These are phyloP conservation scores for Smithsoniella earleae DNA, from an alignment of 163 green algal species.

Conservation along the genomic window DNA sequence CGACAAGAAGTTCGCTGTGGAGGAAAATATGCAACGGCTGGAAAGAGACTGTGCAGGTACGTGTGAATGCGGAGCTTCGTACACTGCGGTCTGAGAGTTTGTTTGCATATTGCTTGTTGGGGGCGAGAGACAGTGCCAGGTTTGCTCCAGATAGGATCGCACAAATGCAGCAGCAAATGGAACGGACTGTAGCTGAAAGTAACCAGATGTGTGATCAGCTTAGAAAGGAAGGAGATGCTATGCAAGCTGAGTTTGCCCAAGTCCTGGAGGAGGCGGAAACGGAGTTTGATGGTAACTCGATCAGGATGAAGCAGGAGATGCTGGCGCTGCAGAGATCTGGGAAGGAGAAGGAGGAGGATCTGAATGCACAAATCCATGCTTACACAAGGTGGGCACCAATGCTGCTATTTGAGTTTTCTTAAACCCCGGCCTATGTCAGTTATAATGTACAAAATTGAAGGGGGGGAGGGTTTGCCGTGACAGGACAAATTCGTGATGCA, in stretches of 20 bases:
- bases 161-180: slow-evolving; percentile 3
- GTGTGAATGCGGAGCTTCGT: no score
- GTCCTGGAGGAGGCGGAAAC: slow-evolving; percentile 1
- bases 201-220: background rate
- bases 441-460: no score
- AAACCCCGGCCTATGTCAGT: no score
- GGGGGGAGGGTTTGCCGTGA: no score
- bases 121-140: no score
- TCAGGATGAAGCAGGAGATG: background rate
- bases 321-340: background rate
- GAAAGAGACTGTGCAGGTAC: background rate
- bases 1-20: background rate
- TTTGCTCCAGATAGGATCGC: background rate
- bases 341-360: background rate
- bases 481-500: no score
- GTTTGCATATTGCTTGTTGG: no score
- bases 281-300: slow-evolving; percentile 18
- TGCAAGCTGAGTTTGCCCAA: background rate
- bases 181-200: no score
- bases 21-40: slow-evolving; percentile 19
- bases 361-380: slow-evolving; percentile 10
- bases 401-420: no score
- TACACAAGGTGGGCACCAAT: background rate
- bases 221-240: background rate
- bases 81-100: no score